Evolutionary conservation across 2,329 filamentous ascomycete species (phyloP).

Genomic region (Trichoderma koningii): DNA sequence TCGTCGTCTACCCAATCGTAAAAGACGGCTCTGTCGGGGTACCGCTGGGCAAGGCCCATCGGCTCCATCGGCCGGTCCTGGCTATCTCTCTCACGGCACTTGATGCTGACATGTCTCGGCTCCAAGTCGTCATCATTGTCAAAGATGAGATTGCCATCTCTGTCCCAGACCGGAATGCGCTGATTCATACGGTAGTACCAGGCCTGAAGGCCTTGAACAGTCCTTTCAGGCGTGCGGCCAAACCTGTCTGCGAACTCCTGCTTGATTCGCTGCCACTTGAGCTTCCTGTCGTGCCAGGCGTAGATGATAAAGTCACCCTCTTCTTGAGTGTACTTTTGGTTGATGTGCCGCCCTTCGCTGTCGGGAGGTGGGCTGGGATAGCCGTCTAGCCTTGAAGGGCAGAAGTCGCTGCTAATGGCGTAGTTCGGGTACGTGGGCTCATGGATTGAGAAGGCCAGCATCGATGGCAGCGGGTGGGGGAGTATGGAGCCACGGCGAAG

Average conservation of each 20-base stretch:
- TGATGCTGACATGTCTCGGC: conserved; percentile 43
- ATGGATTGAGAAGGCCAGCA: conserved; percentile 31
- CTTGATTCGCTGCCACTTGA: conserved; percentile 47
- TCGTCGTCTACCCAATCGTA: conserved; percentile 49
- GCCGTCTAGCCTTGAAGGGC: conserved; percentile 33
- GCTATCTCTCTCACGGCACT: conserved; percentile 44
- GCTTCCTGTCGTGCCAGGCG: conserved; percentile 47
- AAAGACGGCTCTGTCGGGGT: conserved; percentile 50
- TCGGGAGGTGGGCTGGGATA: conserved; percentile 44
- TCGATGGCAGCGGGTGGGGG: conserved; percentile 33
- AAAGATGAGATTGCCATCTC: conserved; percentile 46
- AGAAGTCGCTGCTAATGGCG: conserved; percentile 32
- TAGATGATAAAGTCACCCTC: conserved; percentile 50
- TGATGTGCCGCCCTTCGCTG: conserved; percentile 44
- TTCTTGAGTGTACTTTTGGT: conserved; percentile 49
- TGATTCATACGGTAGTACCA: conserved; percentile 50
- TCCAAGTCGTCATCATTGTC: conserved; percentile 45
- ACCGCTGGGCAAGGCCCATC: conserved; percentile 46
- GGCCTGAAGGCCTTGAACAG: conserved; percentile 46
- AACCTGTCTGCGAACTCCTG: conserved; percentile 45
- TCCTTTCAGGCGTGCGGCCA: conserved; percentile 42
- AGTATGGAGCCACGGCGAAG: conserved; percentile 32
- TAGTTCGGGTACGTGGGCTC: conserved; percentile 32
- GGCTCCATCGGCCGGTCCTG: conserved; percentile 43
- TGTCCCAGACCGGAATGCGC: conserved; percentile 45